Conservation (phyloP, 2,329 filamentous ascomycete genomes). For the Talaromyces sp. region DNA sequence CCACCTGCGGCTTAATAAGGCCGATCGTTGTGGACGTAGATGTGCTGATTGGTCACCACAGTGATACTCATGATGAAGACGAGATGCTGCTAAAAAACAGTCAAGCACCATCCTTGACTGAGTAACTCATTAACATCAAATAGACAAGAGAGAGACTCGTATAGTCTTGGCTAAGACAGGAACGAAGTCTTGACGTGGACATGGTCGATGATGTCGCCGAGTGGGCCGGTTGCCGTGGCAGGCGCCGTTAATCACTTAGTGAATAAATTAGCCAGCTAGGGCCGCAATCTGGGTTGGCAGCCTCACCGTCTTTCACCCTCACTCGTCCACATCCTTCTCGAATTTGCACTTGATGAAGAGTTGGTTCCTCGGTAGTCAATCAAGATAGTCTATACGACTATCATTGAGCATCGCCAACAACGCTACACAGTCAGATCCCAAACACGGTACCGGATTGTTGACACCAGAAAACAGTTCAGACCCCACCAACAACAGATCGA, state of each 20-base stretch:
- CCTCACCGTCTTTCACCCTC: constrained; percentile 12
- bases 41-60: neutral
- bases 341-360: neutral
- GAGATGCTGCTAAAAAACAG: neutral
- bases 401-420: neutral
- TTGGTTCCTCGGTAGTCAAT: neutral
- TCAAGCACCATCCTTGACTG: neutral
- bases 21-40: neutral
- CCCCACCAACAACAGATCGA: constrained; percentile 7
- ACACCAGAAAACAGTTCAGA: neutral
- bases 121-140: neutral
- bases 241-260: neutral
- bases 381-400: no score
- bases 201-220: neutral
- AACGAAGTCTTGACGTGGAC: neutral
- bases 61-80: neutral
- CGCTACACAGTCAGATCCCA: neutral
- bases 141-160: neutral
- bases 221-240: constrained; percentile 18
- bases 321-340: neutral
- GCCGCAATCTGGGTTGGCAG: constrained; percentile 2
- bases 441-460: constrained; percentile 4
- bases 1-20: neutral
- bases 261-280: neutral
- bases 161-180: neutral